Percentiles rank a stretch among this genome's conserved stretches.
Evolutionary conservation across 345 rosid genomes (phyloP).

Genomic region (Mangifera indica): DNA sequence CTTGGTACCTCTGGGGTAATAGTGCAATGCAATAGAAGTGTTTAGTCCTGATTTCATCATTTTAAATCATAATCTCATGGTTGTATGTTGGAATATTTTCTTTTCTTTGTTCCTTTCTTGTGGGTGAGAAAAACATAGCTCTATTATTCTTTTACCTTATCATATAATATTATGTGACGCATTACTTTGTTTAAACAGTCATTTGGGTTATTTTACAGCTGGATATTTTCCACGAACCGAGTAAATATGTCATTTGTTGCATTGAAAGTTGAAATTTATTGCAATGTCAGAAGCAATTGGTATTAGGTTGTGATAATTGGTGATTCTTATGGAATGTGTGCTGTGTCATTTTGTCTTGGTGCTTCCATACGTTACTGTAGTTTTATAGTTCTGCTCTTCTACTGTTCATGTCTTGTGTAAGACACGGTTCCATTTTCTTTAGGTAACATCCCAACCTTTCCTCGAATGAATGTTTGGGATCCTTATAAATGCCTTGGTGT

Average conservation of each 20-base stretch:
- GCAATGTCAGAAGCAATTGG: not conserved
- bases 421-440: not conserved
- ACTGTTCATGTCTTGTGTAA: not conserved
- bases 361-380: not conserved
- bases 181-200: not conserved
- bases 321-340: not conserved
- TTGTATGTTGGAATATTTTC: not conserved
- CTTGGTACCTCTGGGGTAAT: too few relatives aligned
- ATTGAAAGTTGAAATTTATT: not conserved
- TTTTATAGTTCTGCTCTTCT: not conserved
- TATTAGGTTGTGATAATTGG: not conserved
- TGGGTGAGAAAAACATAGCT: not conserved
- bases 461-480: slow-evolving; percentile 77
- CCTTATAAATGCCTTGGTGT: slow-evolving; percentile 86
- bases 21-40: not conserved
- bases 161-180: not conserved
- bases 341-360: not conserved
- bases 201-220: not conserved
- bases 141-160: not conserved
- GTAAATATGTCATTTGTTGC: not conserved
- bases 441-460: slow-evolving; percentile 71
- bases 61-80: not conserved
- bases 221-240: not conserved
- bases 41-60: not conserved
- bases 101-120: not conserved